Evolutionary conservation across 225 moss, liverwort and hornwort species (phyloP).

Genomic region (Asterella californica): DNA sequence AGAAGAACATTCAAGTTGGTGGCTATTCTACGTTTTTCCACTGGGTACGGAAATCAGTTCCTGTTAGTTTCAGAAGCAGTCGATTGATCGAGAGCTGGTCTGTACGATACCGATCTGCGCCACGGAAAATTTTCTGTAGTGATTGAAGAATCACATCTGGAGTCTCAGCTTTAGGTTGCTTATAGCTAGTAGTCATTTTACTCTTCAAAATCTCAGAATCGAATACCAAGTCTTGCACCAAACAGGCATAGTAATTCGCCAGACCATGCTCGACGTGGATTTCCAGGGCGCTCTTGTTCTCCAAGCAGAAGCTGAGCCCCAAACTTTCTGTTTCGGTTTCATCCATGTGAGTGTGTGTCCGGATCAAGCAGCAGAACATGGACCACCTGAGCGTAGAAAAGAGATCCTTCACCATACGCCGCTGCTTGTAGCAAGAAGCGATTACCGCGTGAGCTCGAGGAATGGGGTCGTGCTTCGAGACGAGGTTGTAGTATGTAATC

Average conservation of each 20-base stretch:
- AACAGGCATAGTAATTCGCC: conserved; percentile 34
- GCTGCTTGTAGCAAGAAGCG: conserved; percentile 28
- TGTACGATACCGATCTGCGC: background rate
- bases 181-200: background rate
- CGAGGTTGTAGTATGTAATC: no score
- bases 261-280: conserved; percentile 39
- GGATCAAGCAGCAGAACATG: conserved; percentile 36
- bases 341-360: conserved; percentile 22
- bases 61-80: background rate
- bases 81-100: background rate
- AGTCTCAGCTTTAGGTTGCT: background rate
- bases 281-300: conserved; percentile 32
- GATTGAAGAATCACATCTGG: background rate
- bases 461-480: no score
- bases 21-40: background rate
- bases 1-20: no score
- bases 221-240: background rate
- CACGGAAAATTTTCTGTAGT: background rate
- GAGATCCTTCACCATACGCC: conserved; percentile 31
- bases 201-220: background rate
- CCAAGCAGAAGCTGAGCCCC: conserved; percentile 25
- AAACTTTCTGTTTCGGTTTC: conserved; percentile 29
- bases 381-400: conserved; percentile 33
- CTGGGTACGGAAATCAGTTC: background rate
- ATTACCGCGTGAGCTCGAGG: no score